Conservation (phyloP, 1,139 yeast genomes). For the Scheffersomyces lignicola region DNA sequence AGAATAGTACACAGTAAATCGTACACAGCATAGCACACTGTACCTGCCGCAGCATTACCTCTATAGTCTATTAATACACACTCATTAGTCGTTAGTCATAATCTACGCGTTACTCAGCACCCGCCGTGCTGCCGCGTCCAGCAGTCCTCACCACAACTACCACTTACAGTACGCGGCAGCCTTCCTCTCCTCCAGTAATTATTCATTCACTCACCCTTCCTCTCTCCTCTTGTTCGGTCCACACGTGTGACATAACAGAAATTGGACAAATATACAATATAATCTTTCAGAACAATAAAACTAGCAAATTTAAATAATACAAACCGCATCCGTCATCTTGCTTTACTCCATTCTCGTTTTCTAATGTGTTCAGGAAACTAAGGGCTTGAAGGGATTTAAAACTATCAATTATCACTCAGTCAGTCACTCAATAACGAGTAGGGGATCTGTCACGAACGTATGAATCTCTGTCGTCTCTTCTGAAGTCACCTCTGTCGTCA, state of each 20-base stretch:
- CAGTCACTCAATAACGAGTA: constrained; percentile 34
- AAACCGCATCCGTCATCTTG: background rate
- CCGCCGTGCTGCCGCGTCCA: too few relatives aligned
- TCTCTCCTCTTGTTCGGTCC: too few relatives aligned
- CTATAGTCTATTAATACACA: too few relatives aligned
- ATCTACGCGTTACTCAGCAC: too few relatives aligned
- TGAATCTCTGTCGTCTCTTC: constrained; percentile 42
- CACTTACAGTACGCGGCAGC: too few relatives aligned
- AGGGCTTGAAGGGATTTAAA: background rate
- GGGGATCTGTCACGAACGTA: constrained; percentile 53
- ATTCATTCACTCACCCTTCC: too few relatives aligned
- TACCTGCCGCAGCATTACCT: too few relatives aligned
- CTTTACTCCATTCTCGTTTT: background rate
- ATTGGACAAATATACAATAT: constrained; percentile 4
- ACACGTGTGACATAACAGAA: constrained; percentile 3
- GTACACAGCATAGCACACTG: too few relatives aligned
- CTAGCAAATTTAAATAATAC: constrained; percentile 3
- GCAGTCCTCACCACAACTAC: too few relatives aligned
- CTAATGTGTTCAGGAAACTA: background rate
- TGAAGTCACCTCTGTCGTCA: constrained; percentile 29
- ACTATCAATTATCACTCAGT: background rate
- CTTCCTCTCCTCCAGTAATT: too few relatives aligned
- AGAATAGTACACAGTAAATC: too few relatives aligned
- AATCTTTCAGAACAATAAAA: background rate
- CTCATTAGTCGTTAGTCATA: too few relatives aligned